Evolutionary conservation across 306 rosid species (phyloP).

Genomic region (Glycyrrhiza uralensis): DNA sequence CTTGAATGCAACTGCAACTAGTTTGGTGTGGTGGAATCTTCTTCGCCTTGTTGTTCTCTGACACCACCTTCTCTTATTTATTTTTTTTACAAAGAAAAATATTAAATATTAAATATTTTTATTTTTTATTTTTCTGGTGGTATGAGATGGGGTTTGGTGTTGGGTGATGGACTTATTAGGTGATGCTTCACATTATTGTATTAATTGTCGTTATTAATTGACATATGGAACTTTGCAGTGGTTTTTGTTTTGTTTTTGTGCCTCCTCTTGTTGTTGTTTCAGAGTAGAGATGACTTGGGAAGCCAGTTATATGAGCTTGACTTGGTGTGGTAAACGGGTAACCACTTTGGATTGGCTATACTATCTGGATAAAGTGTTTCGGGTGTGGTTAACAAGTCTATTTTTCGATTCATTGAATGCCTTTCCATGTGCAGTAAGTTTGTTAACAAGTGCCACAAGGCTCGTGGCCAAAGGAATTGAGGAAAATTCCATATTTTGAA

Average conservation of each 20-base stretch:
- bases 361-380: not conserved
- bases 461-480: too few species aligned
- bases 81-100: too few species aligned
- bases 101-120: too few species aligned
- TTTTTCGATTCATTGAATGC: too few species aligned
- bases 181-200: conserved; percentile 19
- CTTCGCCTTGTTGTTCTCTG: conserved; percentile 2
- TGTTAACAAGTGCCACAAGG: too few species aligned
- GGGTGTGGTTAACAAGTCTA: not conserved
- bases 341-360: not conserved
- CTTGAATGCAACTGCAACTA: conserved; percentile 51
- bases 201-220: not conserved
- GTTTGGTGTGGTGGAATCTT: conserved; percentile 51
- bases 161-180: conserved; percentile 33
- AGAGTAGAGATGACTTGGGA: conserved; percentile 24
- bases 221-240: not conserved
- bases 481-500: too few species aligned
- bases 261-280: not conserved
- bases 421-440: too few species aligned
- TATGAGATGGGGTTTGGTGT: conserved; percentile 22
- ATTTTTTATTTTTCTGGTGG: not conserved
- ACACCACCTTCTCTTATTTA: not conserved
- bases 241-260: not conserved
- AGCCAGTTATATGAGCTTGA: not conserved
- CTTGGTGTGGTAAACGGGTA: not conserved